A percentile compares a stretch with the other conserved stretches of the same genome.
Evolutionary conservation across 768 basidiomycete genomes (phyloP).

Genomic region (Astraeus odoratus): DNA sequence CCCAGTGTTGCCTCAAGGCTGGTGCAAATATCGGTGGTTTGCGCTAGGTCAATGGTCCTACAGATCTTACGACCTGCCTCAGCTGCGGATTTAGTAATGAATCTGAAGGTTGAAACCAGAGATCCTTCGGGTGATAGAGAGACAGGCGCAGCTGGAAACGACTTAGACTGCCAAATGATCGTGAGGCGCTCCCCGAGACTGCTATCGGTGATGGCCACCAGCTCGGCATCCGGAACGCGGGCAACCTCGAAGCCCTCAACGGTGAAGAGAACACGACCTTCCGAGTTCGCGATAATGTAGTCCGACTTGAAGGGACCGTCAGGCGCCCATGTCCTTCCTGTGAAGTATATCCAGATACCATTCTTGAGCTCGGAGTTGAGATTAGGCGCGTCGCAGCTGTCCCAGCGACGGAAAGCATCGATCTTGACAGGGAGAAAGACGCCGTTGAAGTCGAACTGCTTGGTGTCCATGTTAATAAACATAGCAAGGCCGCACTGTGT

Average conservation of each 20-base stretch:
- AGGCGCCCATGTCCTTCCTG: slow-evolving; percentile 16
- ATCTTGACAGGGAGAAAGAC: slow-evolving; percentile 27
- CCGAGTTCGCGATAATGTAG: slow-evolving; percentile 23
- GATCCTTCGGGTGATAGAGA: slow-evolving; percentile 5
- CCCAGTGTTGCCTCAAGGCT: slow-evolving; percentile 13
- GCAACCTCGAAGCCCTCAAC: slow-evolving; percentile 30
- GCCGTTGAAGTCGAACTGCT: slow-evolving; percentile 26
- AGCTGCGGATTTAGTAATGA: slow-evolving; percentile 11
- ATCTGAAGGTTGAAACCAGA: slow-evolving; percentile 9
- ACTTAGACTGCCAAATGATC: slow-evolving; percentile 25
- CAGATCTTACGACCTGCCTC: slow-evolving; percentile 16
- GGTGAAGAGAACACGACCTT: slow-evolving; percentile 26
- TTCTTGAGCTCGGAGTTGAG: slow-evolving; percentile 23
- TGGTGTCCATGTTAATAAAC: slow-evolving; percentile 18
- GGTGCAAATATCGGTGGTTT: slow-evolving; percentile 11
- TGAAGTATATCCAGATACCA: slow-evolving; percentile 26
- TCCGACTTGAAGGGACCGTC: slow-evolving; percentile 14
- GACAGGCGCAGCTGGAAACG: slow-evolving; percentile 13
- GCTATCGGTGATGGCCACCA: slow-evolving; percentile 17
- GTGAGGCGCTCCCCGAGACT: slow-evolving; percentile 25
- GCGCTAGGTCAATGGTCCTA: slow-evolving; percentile 19
- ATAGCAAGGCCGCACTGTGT: slow-evolving; percentile 26
- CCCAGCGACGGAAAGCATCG: slow-evolving; percentile 25
- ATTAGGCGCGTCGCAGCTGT: slow-evolving; percentile 16
- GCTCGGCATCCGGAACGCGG: slow-evolving; percentile 22